Conservation (phyloP, 2,329 filamentous ascomycete genomes). For the Fusarium xyrophilum region DNA sequence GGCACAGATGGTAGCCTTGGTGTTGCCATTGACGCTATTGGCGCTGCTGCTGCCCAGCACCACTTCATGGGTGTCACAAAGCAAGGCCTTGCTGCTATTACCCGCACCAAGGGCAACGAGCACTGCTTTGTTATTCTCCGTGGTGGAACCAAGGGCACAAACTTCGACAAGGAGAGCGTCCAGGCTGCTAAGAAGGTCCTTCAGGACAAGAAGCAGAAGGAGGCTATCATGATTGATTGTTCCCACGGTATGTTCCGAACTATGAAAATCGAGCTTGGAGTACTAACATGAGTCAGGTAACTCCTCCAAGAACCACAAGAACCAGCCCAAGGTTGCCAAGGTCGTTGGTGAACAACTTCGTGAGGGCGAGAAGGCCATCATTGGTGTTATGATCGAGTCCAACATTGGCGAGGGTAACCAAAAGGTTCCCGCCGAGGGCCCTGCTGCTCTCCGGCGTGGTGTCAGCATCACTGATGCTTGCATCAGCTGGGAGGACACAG, state of each 20-base stretch:
- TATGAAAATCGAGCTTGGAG: not conserved
- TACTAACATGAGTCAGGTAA: slow-evolving; percentile 68
- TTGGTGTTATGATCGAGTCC: slow-evolving; percentile 99
- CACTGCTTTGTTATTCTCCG: slow-evolving; percentile 97
- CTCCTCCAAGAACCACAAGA: slow-evolving; percentile 96
- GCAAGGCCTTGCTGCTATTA: slow-evolving; percentile 94
- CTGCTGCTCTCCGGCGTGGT: slow-evolving; percentile 79
- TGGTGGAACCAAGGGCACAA: slow-evolving; percentile 89
- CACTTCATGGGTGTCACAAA: slow-evolving; percentile 99
- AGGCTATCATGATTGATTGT: slow-evolving; percentile 98
- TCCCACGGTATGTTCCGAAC: slow-evolving; percentile 80
- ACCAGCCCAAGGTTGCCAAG: slow-evolving; percentile 92
- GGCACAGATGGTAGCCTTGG: slow-evolving; percentile 91
- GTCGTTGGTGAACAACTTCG: slow-evolving; percentile 83
- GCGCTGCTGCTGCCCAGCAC: slow-evolving; percentile 82
- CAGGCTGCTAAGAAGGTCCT: slow-evolving; percentile 79
- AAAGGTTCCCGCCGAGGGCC: slow-evolving; percentile 86
- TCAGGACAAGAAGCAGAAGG: slow-evolving; percentile 80
- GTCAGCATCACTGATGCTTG: slow-evolving; percentile 97
- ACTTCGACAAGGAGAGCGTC: slow-evolving; percentile 89
- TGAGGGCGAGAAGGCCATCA: slow-evolving; percentile 84
- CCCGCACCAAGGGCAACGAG: slow-evolving; percentile 90
- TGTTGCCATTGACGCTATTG: slow-evolving; percentile 95
- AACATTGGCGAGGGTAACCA: slow-evolving; percentile 92
- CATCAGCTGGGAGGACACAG: slow-evolving; percentile 89